Evolutionary conservation across 2,329 filamentous ascomycete genomes (phyloP).

Genomic region (Fusarium sp.): DNA sequence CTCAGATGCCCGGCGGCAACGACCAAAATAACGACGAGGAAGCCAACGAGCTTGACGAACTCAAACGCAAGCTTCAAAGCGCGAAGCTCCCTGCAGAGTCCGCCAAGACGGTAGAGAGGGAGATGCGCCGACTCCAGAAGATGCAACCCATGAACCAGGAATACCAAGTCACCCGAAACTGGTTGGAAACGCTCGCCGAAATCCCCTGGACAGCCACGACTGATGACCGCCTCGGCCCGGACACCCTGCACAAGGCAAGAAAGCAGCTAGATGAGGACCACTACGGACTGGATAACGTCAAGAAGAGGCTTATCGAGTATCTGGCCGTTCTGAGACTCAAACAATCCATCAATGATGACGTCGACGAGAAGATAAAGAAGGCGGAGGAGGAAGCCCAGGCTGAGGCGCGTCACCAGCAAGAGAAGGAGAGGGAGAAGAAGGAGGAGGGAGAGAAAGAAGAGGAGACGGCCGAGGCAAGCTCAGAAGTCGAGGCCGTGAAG

Average conservation of each 20-base stretch:
- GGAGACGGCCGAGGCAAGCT: constrained; percentile 27
- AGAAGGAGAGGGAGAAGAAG: neutral
- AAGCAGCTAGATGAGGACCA: constrained; percentile 96
- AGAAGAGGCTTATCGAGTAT: constrained; percentile 95
- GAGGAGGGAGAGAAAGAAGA: neutral
- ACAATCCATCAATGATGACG: constrained; percentile 85
- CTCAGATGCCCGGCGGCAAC: constrained; percentile 57
- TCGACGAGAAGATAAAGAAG: constrained; percentile 81
- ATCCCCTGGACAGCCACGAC: constrained; percentile 92
- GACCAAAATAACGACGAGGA: constrained; percentile 79
- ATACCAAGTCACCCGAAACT: constrained; percentile 92
- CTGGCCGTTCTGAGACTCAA: constrained; percentile 96
- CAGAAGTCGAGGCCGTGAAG: constrained; percentile 46
- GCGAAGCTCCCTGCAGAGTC: constrained; percentile 87
- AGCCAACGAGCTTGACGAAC: constrained; percentile 87
- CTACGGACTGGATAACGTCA: constrained; percentile 96
- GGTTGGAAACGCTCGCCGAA: constrained; percentile 92
- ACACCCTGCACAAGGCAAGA: constrained; percentile 82
- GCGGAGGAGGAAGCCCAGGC: constrained; percentile 68
- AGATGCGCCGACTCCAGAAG: constrained; percentile 88
- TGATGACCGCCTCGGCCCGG: constrained; percentile 84
- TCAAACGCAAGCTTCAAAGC: constrained; percentile 87
- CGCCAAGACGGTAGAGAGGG: constrained; percentile 88
- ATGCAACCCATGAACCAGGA: constrained; percentile 98
- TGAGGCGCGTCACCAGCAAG: constrained; percentile 35